Evolutionary conservation across 2,329 filamentous ascomycete genomes (phyloP).

Genomic region (Aspergillus bombycis): DNA sequence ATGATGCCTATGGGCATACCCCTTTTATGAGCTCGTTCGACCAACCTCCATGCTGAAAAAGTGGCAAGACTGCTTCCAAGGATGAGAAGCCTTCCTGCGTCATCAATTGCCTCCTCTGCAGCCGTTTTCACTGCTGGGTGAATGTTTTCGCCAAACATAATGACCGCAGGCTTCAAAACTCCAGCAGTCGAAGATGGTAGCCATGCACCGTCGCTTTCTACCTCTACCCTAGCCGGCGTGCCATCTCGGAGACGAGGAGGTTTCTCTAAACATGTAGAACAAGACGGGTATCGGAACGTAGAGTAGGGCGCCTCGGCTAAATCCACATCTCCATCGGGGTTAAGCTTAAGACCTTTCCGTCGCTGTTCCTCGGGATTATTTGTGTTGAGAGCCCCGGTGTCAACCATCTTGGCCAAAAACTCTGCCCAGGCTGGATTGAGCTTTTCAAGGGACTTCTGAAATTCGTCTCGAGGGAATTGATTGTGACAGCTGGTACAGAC

Average conservation of each 20-base stretch:
- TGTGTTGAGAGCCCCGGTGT: conserved; percentile 73
- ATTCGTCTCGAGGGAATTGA: conserved; percentile 70
- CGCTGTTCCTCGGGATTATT: conserved; percentile 73
- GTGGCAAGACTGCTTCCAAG: conserved; percentile 90
- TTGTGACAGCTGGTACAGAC: conserved; percentile 78
- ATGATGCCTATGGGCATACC: conserved; percentile 85
- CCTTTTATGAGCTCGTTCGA: conserved; percentile 77
- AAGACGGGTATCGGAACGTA: conserved; percentile 88
- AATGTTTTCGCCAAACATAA: conserved; percentile 96
- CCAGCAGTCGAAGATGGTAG: conserved; percentile 67
- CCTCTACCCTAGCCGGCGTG: conserved; percentile 61
- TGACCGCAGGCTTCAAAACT: conserved; percentile 86
- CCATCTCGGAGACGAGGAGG: conserved; percentile 63
- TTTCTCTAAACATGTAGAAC: conserved; percentile 73
- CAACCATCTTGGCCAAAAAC: conserved; percentile 73
- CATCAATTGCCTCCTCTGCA: conserved; percentile 79
- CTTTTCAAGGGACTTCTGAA: conserved; percentile 73
- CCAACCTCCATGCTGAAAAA: conserved; percentile 90
- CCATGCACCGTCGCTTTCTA: conserved; percentile 83
- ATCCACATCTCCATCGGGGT: conserved; percentile 94
- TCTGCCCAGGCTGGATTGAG: conserved; percentile 86
- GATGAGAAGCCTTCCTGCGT: conserved; percentile 73
- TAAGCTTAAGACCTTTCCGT: conserved; percentile 74
- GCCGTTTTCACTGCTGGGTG: conserved; percentile 67
- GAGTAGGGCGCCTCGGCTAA: conserved; percentile 83